Conservation (phyloP, 2,329 filamentous ascomycete genomes). For the Diaporthe vexans region DNA sequence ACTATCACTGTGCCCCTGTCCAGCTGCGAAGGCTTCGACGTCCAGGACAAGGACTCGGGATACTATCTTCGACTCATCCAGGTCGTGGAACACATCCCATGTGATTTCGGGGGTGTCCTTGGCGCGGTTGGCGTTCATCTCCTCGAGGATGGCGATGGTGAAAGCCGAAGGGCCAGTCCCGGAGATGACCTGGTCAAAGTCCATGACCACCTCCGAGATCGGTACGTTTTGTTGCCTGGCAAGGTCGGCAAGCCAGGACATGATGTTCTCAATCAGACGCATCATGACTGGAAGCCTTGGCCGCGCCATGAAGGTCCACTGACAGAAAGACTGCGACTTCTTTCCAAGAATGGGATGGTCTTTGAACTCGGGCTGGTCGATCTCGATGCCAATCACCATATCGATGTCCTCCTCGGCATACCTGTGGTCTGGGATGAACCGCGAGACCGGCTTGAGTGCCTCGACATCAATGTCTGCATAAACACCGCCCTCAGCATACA, state of each 20-base stretch:
- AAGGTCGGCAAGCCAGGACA: conserved; percentile 74
- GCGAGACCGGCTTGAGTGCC: conserved; percentile 54
- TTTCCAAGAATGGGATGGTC: conserved; percentile 75
- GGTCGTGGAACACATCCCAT: conserved; percentile 76
- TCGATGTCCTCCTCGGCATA: conserved; percentile 76
- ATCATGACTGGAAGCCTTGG: conserved; percentile 78
- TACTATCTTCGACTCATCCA: conserved; percentile 76
- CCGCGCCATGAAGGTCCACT: conserved; percentile 82
- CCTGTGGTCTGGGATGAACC: conserved; percentile 74
- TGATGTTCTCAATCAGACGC: conserved; percentile 76
- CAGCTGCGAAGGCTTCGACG: conserved; percentile 80
- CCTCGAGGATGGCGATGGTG: conserved; percentile 73
- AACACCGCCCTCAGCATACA: conserved; percentile 75
- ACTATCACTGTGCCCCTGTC: conserved; percentile 80
- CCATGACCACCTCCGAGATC: conserved; percentile 73
- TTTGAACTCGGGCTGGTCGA: conserved; percentile 76
- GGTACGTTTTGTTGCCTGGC: conserved; percentile 70
- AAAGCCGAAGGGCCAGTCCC: conserved; percentile 82
- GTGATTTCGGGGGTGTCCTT: conserved; percentile 58
- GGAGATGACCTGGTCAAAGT: conserved; percentile 80
- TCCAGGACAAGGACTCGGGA: conserved; percentile 76
- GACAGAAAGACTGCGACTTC: conserved; percentile 79
- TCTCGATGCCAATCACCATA: conserved; percentile 79
- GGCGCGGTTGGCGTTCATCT: conserved; percentile 66
- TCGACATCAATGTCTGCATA: conserved; percentile 61